phyloP scores from a whole-genome alignment of 176 grass and related monocot genomes.

The Lolium rigidum region DNA sequence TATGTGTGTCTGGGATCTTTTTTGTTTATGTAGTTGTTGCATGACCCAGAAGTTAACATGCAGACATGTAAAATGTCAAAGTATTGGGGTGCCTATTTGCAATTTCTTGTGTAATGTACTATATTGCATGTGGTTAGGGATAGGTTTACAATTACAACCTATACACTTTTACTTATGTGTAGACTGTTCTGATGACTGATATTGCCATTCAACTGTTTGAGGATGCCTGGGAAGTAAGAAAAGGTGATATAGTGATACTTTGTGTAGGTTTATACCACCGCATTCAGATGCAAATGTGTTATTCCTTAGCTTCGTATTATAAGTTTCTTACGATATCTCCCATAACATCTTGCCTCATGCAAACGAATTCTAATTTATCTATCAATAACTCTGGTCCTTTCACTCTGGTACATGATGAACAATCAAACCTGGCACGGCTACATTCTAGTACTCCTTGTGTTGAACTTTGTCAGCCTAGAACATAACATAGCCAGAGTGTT shows the following conservation, averaged over 20 bases:
- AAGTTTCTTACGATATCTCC: not conserved
- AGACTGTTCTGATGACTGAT: slow-evolving; percentile 2
- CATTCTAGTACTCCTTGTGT: not conserved
- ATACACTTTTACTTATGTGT: not conserved
- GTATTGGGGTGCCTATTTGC: not conserved
- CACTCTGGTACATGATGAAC: not conserved
- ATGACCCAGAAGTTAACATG: not conserved
- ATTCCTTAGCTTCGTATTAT: not conserved
- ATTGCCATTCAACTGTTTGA: not conserved
- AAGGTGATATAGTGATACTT: not conserved
- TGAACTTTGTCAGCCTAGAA: not conserved
- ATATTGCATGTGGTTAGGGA: not conserved
- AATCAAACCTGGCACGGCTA: not conserved
- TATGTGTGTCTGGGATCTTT: not conserved
- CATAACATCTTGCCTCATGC: not conserved
- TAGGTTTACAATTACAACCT: not conserved
- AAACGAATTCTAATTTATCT: not conserved
- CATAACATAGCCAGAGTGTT: slow-evolving; percentile 8
- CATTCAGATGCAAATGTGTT: not conserved
- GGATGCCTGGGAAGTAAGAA: not conserved
- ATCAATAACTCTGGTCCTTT: not conserved
- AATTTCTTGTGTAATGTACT: slow-evolving; percentile 11
- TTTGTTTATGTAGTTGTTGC: not conserved
- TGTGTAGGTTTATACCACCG: not conserved
- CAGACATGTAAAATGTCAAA: not conserved